Evolutionary conservation across 192 early-diverging fungal genomes (phyloP), one percentile per base, ranked within the genome.

Genomic region (Rhizophagus prolifer): DNA sequence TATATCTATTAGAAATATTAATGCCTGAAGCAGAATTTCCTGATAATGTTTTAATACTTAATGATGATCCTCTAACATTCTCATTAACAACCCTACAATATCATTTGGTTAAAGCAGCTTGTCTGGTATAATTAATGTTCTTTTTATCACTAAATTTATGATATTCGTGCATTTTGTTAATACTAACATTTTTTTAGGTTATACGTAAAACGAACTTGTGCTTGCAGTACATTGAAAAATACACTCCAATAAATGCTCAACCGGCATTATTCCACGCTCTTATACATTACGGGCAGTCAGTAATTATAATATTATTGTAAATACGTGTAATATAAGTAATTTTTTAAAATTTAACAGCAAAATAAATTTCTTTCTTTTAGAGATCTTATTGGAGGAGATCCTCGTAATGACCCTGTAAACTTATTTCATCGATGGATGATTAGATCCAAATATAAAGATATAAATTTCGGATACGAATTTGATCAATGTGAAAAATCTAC

Each of bases 391-490:
- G 41, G n/a, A 5, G 23, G 26, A 2, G 46, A 70, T 70, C 68
- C 68, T 19, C 41, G 25, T 7, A 23, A 9, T 28, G 44, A 70
- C 54, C 68, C 68, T 47, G 6, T 47, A 28, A 26, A 44, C n/a
- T 70, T 70, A 70, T 70, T 47, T 25, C 68, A 70, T 50, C 68
- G 68, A 25, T 70, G 68, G 68, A 70, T 50, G 5, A 70, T 70
- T 28, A 70, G 68, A 28, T 70, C 68, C 30, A 70, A 50, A 16
- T 70, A 44, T 16, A 70, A 47, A 25, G 6, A 46, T 50, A 41
- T 61, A 5, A 23, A 74, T 21, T 76, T 34, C 13, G 75, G 30
- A 25, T 50, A 34, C 54, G 64, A 68, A 50, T 58, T 36, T 68
- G 46, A 76, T 76, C 28, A 36, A 76, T 34, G 47, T 65, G 38